Conservation (phyloP, 2,329 filamentous ascomycete genomes). For the Epichloe glyceriae region DNA sequence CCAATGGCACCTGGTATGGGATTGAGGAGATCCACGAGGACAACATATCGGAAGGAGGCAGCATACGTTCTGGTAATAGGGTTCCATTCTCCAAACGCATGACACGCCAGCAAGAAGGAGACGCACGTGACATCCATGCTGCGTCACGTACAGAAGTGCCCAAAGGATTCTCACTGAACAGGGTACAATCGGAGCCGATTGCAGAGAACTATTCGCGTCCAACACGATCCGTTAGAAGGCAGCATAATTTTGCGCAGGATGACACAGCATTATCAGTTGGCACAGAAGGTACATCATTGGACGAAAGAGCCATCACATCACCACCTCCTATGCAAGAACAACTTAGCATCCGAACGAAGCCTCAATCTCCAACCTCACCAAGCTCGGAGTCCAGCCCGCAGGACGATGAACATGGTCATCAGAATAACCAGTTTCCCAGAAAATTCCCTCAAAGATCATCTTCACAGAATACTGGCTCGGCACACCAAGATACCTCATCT, state of each 20-base stretch:
- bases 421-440: constrained; percentile 13
- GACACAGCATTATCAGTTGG: constrained; percentile 30
- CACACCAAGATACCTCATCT: constrained; percentile 12
- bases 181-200: constrained; percentile 59
- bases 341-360: constrained; percentile 21
- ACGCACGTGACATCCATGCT: constrained; percentile 19
- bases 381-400: constrained; percentile 47
- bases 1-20: constrained; percentile 66
- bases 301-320: constrained; percentile 10
- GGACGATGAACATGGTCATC: constrained; percentile 22
- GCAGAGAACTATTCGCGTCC: constrained; percentile 52
- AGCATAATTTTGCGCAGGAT: constrained; percentile 35
- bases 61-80: constrained; percentile 66
- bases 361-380: constrained; percentile 19
- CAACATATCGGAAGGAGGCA: constrained; percentile 79
- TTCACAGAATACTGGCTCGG: constrained; percentile 33
- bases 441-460: constrained; percentile 41
- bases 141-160: constrained; percentile 31
- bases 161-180: constrained; percentile 39
- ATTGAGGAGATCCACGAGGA: constrained; percentile 78
- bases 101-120: constrained; percentile 46
- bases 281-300: constrained; percentile 26
- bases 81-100: constrained; percentile 63
- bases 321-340: constrained; percentile 18
- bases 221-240: constrained; percentile 28